Percentiles rank a stretch among this genome's conserved stretches.
Evolutionary conservation across 2,329 filamentous ascomycete genomes (phyloP).

Genomic region (Phialophora chinensis): DNA sequence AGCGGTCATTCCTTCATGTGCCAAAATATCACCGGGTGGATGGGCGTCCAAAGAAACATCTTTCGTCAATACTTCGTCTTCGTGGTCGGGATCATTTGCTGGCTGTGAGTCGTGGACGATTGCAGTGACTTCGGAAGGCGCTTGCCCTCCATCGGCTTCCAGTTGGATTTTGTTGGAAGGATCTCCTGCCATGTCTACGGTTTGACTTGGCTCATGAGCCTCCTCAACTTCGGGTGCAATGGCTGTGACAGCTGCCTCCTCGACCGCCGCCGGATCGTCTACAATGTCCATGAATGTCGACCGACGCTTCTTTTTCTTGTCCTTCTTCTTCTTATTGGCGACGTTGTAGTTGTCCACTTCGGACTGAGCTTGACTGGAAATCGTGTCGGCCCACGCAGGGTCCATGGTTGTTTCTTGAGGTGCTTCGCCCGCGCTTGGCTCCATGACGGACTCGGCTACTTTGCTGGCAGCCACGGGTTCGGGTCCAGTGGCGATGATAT

Average conservation of each 20-base stretch:
- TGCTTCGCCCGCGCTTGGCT: neutral
- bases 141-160: neutral
- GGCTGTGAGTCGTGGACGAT: neutral
- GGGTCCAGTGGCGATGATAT: neutral
- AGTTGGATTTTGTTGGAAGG: neutral
- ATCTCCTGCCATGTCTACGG: neutral
- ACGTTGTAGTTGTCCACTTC: neutral
- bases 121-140: neutral
- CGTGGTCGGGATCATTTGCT: neutral
- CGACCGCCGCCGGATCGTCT: neutral
- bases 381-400: neutral
- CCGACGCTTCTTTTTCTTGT: conserved; percentile 20
- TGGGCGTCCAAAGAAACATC: neutral
- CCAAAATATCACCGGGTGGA: neutral
- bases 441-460: neutral
- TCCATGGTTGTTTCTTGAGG: neutral
- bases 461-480: neutral
- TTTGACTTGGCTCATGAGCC: neutral
- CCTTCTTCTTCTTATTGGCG: conserved; percentile 8
- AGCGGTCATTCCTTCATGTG: neutral
- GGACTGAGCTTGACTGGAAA: neutral
- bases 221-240: neutral
- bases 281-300: neutral
- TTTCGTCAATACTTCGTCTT: neutral
- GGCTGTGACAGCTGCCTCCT: neutral